Percentiles rank a stretch among this genome's conserved stretches.
Conservation (phyloP, 2,329 filamentous ascomycete species). For the Aureobasidium sp. region DNA sequence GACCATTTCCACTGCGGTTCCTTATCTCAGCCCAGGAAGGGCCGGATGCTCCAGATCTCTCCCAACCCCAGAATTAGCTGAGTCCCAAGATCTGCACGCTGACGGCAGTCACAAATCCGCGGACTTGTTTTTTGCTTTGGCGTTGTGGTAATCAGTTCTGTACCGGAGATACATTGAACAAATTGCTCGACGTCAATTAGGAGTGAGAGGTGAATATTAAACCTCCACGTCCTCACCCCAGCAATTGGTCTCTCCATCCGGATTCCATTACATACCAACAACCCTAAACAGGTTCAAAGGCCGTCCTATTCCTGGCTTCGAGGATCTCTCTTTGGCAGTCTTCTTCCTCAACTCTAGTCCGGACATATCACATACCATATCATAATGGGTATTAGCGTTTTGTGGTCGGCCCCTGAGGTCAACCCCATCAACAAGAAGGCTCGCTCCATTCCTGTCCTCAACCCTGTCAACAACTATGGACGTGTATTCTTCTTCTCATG, state of each 20-base stretch:
- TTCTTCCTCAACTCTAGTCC: neutral
- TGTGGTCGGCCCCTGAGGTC: slow-evolving; percentile 58
- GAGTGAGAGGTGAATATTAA: slow-evolving; percentile 9
- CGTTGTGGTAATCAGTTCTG: slow-evolving; percentile 14
- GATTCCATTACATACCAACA: slow-evolving; percentile 11
- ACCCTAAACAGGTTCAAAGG: neutral
- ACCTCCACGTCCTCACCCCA: slow-evolving; percentile 3
- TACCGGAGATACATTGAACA: slow-evolving; percentile 15
- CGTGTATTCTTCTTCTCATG: slow-evolving; percentile 87
- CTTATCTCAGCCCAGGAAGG: slow-evolving; percentile 14
- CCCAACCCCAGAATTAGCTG: slow-evolving; percentile 9
- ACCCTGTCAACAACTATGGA: slow-evolving; percentile 71
- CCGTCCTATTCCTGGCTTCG: neutral
- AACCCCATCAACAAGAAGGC: slow-evolving; percentile 84
- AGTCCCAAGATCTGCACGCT: slow-evolving; percentile 13
- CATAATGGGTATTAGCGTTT: slow-evolving; percentile 16
- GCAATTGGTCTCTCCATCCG: slow-evolving; percentile 4
- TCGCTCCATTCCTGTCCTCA: slow-evolving; percentile 69
- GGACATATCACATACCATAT: neutral
- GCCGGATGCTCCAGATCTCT: neutral
- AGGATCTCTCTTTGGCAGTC: neutral
- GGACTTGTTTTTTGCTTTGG: slow-evolving; percentile 18
- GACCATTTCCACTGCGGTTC: neutral
- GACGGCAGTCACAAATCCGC: slow-evolving; percentile 11
- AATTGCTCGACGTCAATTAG: neutral